Conservation (phyloP, 2,329 filamentous ascomycete species). For the Scorias spongiosa region DNA sequence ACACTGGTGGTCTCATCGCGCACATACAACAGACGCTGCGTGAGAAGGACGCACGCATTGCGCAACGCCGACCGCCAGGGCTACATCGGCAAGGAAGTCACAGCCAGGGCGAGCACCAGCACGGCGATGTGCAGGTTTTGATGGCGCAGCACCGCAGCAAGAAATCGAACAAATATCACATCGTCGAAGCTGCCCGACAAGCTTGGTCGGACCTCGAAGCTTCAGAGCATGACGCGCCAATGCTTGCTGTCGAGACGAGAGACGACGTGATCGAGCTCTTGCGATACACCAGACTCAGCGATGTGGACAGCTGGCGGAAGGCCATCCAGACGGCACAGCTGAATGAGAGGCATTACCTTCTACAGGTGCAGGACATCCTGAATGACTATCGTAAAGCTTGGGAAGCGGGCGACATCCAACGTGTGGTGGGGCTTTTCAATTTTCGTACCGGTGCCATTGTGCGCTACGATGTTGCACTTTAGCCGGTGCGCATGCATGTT, state of each 20-base stretch:
- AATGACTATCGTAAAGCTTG: constrained; percentile 44
- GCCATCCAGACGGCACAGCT: constrained; percentile 65
- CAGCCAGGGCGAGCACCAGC: constrained; percentile 27
- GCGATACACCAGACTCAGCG: constrained; percentile 56
- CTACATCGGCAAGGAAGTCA: constrained; percentile 25
- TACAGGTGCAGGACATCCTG: constrained; percentile 68
- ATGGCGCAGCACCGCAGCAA: constrained; percentile 71
- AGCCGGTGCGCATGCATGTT: constrained; percentile 2
- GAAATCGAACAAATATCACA: constrained; percentile 75
- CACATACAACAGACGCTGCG: constrained; percentile 74
- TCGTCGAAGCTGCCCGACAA: constrained; percentile 61
- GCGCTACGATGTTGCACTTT: constrained; percentile 59
- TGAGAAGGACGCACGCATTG: constrained; percentile 45
- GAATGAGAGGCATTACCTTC: constrained; percentile 65
- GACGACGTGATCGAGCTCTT: constrained; percentile 70
- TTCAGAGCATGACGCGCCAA: constrained; percentile 59
- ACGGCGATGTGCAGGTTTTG: constrained; percentile 71
- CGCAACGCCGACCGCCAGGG: constrained; percentile 24
- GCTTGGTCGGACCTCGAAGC: constrained; percentile 48
- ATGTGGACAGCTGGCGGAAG: constrained; percentile 69
- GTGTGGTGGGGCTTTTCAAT: constrained; percentile 81
- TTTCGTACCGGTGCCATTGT: constrained; percentile 72
- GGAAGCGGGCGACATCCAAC: constrained; percentile 33
- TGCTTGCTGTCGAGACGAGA: constrained; percentile 75
- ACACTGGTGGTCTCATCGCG: constrained; percentile 53